phyloP scores from a whole-genome alignment of 140 eudicot genomes.

The Senecio squalidus region DNA sequence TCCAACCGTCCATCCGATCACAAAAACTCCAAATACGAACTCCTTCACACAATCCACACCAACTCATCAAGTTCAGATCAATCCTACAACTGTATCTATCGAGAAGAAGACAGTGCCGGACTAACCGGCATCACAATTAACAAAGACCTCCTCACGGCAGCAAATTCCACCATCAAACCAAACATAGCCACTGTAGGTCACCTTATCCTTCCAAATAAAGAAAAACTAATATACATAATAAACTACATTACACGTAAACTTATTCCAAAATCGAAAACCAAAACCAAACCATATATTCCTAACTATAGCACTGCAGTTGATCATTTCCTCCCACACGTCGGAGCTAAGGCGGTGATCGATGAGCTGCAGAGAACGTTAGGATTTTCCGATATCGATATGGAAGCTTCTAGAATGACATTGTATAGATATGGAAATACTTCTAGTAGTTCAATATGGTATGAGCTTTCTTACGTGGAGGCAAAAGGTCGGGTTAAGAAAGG shows the following conservation, averaged over 20 bases:
- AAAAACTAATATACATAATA: slow-evolving; percentile 17
- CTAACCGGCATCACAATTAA: slow-evolving; percentile 10
- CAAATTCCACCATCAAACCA: slow-evolving; percentile 19
- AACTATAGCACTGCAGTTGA: slow-evolving; percentile 25
- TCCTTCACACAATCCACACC: slow-evolving; percentile 19
- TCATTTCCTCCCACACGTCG: slow-evolving; percentile 23
- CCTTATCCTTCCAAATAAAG: slow-evolving; percentile 23
- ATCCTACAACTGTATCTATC: slow-evolving; percentile 17
- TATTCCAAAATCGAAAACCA: neutral
- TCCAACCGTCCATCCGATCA: slow-evolving; percentile 19
- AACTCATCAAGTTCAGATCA: slow-evolving; percentile 22
- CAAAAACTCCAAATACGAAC: slow-evolving; percentile 13
- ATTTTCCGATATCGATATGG: slow-evolving; percentile 13
- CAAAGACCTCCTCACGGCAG: slow-evolving; percentile 22
- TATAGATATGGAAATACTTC: slow-evolving; percentile 19
- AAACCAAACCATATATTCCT: slow-evolving; percentile 28
- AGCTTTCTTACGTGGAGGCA: slow-evolving; percentile 17
- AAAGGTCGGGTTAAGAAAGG: slow-evolving; percentile 16
- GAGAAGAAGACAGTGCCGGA: slow-evolving; percentile 13
- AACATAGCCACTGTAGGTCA: slow-evolving; percentile 9
- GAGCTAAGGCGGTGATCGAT: slow-evolving; percentile 20
- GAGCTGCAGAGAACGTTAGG: slow-evolving; percentile 7
- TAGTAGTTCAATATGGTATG: slow-evolving; percentile 22
- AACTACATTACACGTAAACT: slow-evolving; percentile 14
- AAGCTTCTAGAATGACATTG: slow-evolving; percentile 25